phyloP scores from a whole-genome alignment of 805 yeast genomes.

The Monosporozyma aerobia region DNA sequence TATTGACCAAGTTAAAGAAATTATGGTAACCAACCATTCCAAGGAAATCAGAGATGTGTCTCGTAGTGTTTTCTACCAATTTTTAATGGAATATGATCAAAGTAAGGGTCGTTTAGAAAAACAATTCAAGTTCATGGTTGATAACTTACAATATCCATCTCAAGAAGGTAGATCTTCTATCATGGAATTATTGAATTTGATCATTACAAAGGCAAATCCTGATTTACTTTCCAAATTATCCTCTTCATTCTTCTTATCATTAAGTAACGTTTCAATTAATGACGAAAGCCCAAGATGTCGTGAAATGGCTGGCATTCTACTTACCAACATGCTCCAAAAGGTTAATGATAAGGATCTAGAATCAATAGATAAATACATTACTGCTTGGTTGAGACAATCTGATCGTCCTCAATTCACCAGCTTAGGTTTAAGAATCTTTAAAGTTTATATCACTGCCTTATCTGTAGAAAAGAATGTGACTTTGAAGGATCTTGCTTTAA shows the following conservation, averaged over 20 bases:
- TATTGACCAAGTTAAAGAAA: slow-evolving; percentile 68
- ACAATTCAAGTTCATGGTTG: slow-evolving; percentile 71
- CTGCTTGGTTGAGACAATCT: slow-evolving; percentile 56
- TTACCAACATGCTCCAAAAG: slow-evolving; percentile 45
- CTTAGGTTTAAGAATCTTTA: slow-evolving; percentile 68
- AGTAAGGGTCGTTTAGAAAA: slow-evolving; percentile 76
- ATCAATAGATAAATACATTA: slow-evolving; percentile 31
- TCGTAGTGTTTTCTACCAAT: slow-evolving; percentile 72
- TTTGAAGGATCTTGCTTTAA: slow-evolving; percentile 36
- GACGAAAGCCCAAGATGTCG: slow-evolving; percentile 76
- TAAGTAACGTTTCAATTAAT: slow-evolving; percentile 66
- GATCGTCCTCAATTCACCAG: slow-evolving; percentile 46
- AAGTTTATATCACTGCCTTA: slow-evolving; percentile 44
- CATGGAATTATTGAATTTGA: slow-evolving; percentile 70
- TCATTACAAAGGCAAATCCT: slow-evolving; percentile 56
- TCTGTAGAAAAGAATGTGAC: slow-evolving; percentile 33
- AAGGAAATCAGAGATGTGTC: slow-evolving; percentile 76
- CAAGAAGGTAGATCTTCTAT: slow-evolving; percentile 83
- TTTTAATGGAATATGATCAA: slow-evolving; percentile 90
- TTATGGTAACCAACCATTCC: slow-evolving; percentile 85
- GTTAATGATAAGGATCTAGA: slow-evolving; percentile 31
- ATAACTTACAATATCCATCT: slow-evolving; percentile 75
- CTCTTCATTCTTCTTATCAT: slow-evolving; percentile 71
- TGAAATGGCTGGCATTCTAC: slow-evolving; percentile 65
- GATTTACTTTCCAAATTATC: slow-evolving; percentile 53